Conservation (phyloP, 805 yeast species). For the Candida boleticola region DNA sequence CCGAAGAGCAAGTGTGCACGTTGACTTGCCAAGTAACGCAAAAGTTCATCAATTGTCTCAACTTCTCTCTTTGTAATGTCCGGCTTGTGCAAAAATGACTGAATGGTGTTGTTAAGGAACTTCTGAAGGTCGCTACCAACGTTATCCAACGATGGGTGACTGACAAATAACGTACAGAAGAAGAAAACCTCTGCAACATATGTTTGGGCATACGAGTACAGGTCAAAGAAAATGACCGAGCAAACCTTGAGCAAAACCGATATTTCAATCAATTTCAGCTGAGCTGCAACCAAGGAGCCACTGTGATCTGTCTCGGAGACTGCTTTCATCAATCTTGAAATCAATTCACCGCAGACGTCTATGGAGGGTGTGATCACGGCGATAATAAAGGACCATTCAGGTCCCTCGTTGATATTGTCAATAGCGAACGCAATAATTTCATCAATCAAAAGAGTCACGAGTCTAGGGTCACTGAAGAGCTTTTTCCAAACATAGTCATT, state of each 20-base stretch:
- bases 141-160: slow-evolving; percentile 44
- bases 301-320: slow-evolving; percentile 48
- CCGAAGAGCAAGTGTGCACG: slow-evolving; percentile 70
- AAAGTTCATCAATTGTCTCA: slow-evolving; percentile 45
- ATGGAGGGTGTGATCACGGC: slow-evolving; percentile 70
- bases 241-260: slow-evolving; percentile 63
- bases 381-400: slow-evolving; percentile 62
- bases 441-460: slow-evolving; percentile 59
- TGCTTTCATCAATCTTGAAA: slow-evolving; percentile 54
- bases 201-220: slow-evolving; percentile 56
- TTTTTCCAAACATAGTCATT: slow-evolving; percentile 66
- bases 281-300: slow-evolving; percentile 38
- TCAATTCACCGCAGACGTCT: slow-evolving; percentile 66
- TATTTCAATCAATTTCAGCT: slow-evolving; percentile 65
- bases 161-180: slow-evolving; percentile 61
- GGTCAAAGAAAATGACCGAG: slow-evolving; percentile 68
- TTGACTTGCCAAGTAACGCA: slow-evolving; percentile 53
- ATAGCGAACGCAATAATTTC: slow-evolving; percentile 73
- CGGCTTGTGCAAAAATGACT: slow-evolving; percentile 61
- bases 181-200: slow-evolving; percentile 71
- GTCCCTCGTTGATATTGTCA: slow-evolving; percentile 74
- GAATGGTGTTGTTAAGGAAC: slow-evolving; percentile 63
- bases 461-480: slow-evolving; percentile 57
- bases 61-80: slow-evolving; percentile 40
- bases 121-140: slow-evolving; percentile 62